phyloP scores from a whole-genome alignment of 2,329 filamentous ascomycete genomes.

The Beauveria australis region DNA sequence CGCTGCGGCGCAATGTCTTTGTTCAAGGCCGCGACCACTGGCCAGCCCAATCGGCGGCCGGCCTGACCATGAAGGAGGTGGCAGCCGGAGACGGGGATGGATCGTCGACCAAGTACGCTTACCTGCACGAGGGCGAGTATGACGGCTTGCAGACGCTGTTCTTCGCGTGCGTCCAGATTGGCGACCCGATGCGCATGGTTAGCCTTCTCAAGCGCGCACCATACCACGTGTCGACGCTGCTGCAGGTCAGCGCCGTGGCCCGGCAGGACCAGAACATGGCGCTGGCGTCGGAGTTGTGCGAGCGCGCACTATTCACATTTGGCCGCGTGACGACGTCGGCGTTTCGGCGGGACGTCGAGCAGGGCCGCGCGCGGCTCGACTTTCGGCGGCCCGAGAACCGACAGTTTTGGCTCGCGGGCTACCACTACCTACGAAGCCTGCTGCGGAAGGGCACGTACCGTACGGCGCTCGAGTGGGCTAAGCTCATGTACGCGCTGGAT shows the following conservation, averaged over 20 bases:
- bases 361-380: conserved; percentile 72
- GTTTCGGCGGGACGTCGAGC: conserved; percentile 66
- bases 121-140: conserved; percentile 67
- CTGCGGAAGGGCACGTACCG: conserved; percentile 87
- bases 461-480: conserved; percentile 90
- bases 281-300: conserved; percentile 76
- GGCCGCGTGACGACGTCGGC: conserved; percentile 80
- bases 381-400: conserved; percentile 80
- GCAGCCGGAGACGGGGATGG: conserved; percentile 35
- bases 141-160: conserved; percentile 69
- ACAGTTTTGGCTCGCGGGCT: conserved; percentile 84
- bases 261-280: conserved; percentile 87
- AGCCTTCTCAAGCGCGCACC: conserved; percentile 52
- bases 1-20: conserved; percentile 71
- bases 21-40: conserved; percentile 82
- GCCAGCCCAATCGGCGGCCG: conserved; percentile 71
- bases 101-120: conserved; percentile 61
- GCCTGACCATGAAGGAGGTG: conserved; percentile 68
- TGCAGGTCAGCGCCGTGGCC: conserved; percentile 86
- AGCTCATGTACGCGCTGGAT: conserved; percentile 69
- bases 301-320: conserved; percentile 86
- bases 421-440: conserved; percentile 79
- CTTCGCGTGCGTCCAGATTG: conserved; percentile 70
- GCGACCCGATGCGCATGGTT: conserved; percentile 75
- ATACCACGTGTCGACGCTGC: conserved; percentile 88